Evolutionary conservation across 352 stramenopile genomes (phyloP).

Genomic region (Peronospora destructor): DNA sequence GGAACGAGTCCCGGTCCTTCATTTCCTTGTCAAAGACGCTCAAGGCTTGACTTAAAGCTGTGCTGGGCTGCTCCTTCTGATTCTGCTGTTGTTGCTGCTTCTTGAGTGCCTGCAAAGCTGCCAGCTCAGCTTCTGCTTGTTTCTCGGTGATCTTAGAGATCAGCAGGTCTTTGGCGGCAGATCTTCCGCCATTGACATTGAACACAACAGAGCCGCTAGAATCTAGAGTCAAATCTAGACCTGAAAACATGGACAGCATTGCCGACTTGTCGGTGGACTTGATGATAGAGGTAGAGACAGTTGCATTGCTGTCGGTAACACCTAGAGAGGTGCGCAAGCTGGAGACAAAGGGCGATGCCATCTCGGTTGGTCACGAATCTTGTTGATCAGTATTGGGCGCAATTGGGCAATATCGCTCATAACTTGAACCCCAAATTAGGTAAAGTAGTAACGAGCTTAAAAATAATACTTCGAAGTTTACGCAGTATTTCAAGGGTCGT

Average conservation of each 20-base stretch:
- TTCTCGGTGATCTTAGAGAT: constrained; percentile 41
- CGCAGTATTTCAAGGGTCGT: too few relatives aligned
- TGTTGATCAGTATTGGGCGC: too few relatives aligned
- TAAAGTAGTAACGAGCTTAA: too few relatives aligned
- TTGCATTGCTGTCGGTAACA: constrained; percentile 4
- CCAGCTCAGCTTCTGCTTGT: constrained; percentile 26
- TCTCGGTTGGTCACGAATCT: constrained; percentile 11
- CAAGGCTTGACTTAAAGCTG: constrained; percentile 56
- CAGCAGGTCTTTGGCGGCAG: constrained; percentile 47
- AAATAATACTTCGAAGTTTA: too few relatives aligned
- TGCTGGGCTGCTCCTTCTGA: constrained; percentile 29
- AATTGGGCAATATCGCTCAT: too few relatives aligned
- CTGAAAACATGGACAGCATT: constrained; percentile 57
- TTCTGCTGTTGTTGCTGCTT: constrained; percentile 26
- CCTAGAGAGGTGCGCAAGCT: constrained; percentile 33
- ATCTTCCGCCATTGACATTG: constrained; percentile 6
- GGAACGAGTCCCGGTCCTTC: constrained; percentile 22
- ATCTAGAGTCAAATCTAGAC: constrained; percentile 44
- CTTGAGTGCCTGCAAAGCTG: constrained; percentile 24
- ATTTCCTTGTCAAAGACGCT: constrained; percentile 53
- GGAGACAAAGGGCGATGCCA: constrained; percentile 38
- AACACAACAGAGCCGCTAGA: constrained; percentile 19
- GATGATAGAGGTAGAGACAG: not conserved
- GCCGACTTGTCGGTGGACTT: constrained; percentile 14
- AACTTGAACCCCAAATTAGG: too few relatives aligned